A percentile compares a stretch with the other conserved stretches of the same genome.
Evolutionary conservation across 2,329 filamentous ascomycete species (phyloP).

Genomic region (Fusarium lyarnte): DNA sequence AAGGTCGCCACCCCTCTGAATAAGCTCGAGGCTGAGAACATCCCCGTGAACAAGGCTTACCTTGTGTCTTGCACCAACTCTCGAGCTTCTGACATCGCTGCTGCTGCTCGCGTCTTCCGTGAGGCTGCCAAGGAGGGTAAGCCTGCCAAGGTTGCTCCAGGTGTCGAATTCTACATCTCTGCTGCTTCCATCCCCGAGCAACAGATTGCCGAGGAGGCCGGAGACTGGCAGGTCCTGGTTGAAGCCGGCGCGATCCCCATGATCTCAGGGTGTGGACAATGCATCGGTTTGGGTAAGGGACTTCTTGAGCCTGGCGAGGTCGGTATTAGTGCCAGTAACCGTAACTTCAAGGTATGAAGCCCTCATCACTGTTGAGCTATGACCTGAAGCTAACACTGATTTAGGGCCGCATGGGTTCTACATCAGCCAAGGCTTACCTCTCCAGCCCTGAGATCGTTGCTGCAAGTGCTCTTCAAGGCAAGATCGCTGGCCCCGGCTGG

Average conservation of each 20-base stretch:
- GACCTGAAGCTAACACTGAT: not conserved
- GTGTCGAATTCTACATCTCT: conserved; percentile 89
- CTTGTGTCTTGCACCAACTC: conserved; percentile 92
- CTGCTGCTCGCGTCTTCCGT: conserved; percentile 82
- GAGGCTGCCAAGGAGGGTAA: conserved; percentile 74
- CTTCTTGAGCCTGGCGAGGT: conserved; percentile 86
- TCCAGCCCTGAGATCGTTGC: conserved; percentile 92
- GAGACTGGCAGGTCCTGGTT: conserved; percentile 85
- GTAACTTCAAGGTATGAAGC: conserved; percentile 16
- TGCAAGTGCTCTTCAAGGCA: conserved; percentile 80
- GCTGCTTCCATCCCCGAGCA: conserved; percentile 86
- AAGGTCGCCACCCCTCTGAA: conserved; percentile 83
- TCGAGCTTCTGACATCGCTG: conserved; percentile 80
- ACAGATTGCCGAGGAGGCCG: conserved; percentile 76
- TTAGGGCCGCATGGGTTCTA: conserved; percentile 80
- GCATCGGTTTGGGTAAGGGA: conserved; percentile 85
- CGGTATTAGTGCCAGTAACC: conserved; percentile 72
- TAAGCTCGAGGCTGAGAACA: conserved; percentile 77
- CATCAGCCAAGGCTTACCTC: conserved; percentile 79
- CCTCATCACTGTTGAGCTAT: rapidly evolving
- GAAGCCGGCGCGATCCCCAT: conserved; percentile 82
- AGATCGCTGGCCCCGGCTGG: conserved; percentile 79
- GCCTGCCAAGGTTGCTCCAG: conserved; percentile 74
- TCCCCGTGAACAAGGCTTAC: conserved; percentile 85
- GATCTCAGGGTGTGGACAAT: conserved; percentile 77